Percentiles rank a stretch among this genome's conserved stretches.
These are phyloP conservation scores for Glycine latifolia DNA, from an alignment of 306 rosid genomes.

Conservation along the genomic window DNA sequence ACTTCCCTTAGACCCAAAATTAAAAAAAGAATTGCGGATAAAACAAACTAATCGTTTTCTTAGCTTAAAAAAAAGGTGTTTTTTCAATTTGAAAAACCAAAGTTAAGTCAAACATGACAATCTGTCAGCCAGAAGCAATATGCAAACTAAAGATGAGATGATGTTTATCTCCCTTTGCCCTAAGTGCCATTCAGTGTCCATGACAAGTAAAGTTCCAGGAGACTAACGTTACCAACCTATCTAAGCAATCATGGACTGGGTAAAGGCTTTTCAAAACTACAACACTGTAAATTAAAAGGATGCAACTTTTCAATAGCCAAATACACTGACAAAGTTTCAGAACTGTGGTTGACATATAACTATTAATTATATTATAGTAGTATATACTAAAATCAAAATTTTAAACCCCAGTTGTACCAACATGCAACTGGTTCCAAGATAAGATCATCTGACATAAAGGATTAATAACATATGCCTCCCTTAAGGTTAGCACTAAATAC, in stretches of 20 bases:
- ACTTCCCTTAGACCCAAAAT: too few relatives aligned
- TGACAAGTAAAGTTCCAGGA: conserved; percentile 12
- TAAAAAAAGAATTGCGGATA: too few relatives aligned
- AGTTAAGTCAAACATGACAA: not conserved
- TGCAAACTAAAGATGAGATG: not conserved
- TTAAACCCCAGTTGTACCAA: not conserved
- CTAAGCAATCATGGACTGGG: not conserved
- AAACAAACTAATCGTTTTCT: not conserved
- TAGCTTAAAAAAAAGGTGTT: not conserved
- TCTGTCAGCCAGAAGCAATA: not conserved
- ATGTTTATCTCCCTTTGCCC: not conserved
- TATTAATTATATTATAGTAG: not conserved
- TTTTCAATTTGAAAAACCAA: not conserved
- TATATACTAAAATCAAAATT: not conserved
- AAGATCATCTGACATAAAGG: not conserved
- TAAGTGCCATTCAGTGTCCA: not conserved
- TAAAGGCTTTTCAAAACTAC: too few relatives aligned
- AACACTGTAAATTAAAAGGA: not conserved
- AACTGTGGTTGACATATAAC: not conserved
- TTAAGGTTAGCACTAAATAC: not conserved
- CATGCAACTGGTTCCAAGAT: conserved; percentile 8
- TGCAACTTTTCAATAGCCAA: not conserved
- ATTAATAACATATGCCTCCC: not conserved
- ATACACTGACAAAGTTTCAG: not conserved
- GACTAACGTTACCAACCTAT: not conserved